A percentile compares a stretch with the other conserved stretches of the same genome.
phyloP scores from a whole-genome alignment of 805 yeast genomes.

The Komagataella populi region DNA sequence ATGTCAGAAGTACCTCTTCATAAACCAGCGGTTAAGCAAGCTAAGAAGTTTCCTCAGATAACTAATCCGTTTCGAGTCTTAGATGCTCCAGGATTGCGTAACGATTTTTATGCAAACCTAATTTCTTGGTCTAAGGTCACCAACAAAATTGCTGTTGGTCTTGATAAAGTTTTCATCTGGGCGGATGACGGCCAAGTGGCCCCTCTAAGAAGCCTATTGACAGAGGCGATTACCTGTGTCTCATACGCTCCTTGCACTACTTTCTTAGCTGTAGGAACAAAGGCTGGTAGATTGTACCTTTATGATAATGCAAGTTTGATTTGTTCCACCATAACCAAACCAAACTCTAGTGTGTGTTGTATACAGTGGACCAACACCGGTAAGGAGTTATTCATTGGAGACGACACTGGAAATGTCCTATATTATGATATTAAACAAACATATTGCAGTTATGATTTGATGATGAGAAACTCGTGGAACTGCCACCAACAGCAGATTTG shows the following conservation, averaged over 20 bases:
- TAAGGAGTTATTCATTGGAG: slow-evolving; percentile 42
- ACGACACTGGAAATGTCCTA: slow-evolving; percentile 46
- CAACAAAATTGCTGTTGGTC: slow-evolving; percentile 49
- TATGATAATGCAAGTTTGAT: slow-evolving; percentile 14
- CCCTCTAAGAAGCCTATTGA: slow-evolving; percentile 24
- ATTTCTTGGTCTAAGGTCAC: slow-evolving; percentile 54
- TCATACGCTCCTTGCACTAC: slow-evolving; percentile 22
- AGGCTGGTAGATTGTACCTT: slow-evolving; percentile 36
- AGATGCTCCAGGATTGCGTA: slow-evolving; percentile 58
- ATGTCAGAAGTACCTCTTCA: slow-evolving; percentile 5
- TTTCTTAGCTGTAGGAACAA: slow-evolving; percentile 41
- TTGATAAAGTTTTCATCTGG: slow-evolving; percentile 56
- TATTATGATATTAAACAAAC: slow-evolving; percentile 19
- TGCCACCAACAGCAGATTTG: slow-evolving; percentile 49
- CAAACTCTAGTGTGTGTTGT: slow-evolving; percentile 36
- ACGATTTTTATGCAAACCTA: slow-evolving; percentile 68
- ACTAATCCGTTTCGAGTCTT: slow-evolving; percentile 35
- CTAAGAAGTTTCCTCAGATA: slow-evolving; percentile 17
- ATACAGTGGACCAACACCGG: slow-evolving; percentile 43
- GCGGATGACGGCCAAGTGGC: slow-evolving; percentile 32
- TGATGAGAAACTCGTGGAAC: slow-evolving; percentile 18
- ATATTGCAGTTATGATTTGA: slow-evolving; percentile 7
- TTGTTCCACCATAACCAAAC: slow-evolving; percentile 10
- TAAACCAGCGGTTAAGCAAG: slow-evolving; percentile 5
- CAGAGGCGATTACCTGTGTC: slow-evolving; percentile 39